Base-by-base conservation (phyloP, 192 early-diverging fungal genomes). In the Thoreauomyces humboldtii region DNA sequence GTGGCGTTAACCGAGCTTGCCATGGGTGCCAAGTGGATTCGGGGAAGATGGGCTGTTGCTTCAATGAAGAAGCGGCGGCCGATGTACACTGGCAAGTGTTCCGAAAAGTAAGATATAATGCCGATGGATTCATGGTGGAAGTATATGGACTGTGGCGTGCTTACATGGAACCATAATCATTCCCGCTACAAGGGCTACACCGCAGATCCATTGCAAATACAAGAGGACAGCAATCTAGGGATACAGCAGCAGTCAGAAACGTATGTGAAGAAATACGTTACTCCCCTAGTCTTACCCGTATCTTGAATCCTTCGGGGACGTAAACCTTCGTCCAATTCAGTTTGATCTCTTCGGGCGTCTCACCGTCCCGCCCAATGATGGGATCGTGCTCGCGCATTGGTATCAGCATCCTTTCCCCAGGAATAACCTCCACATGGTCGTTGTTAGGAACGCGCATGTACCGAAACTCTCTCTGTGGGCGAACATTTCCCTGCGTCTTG, bases 351-450 rank as follows among this genome's bases (percentile, higher is more conserved):
- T 85, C 83, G 33, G 65, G 63, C 1, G 71, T 80, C 58, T 85
- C 83, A 4, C 57, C 66, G 9, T 28, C 61, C 15, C 83, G 62
- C 2, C 83, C 83, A 53, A 71, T 47, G 2, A 85, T 37, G 12
- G 70, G 69, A 11, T 74, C 81, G 14, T 63, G 65, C 25, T 47
- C 54, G 12, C 68, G 21, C 74, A 83, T 73, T 12, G 88, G 92
- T 7, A 98, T 82, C 38, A 98, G 72, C 84, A 98, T 92, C 33
- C 79, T 71, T 3, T 88, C 79, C 12, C 86, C 85, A 19, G 87
- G 90, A 43, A 92, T 81, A 2, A 96, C 83, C 24, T 91, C 86
- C 17, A 96, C 83, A 4, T 85, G 86, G 65, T 99, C 94, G 27
- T 83, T 73, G 25, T 90, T 88, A 1, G 96, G 96, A 3, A 88